Percentiles rank a stretch among this genome's conserved stretches.
These are phyloP conservation scores for Hansenula lynferdii DNA, from an alignment of 1,139 yeast genomes.

Conservation along the genomic window DNA sequence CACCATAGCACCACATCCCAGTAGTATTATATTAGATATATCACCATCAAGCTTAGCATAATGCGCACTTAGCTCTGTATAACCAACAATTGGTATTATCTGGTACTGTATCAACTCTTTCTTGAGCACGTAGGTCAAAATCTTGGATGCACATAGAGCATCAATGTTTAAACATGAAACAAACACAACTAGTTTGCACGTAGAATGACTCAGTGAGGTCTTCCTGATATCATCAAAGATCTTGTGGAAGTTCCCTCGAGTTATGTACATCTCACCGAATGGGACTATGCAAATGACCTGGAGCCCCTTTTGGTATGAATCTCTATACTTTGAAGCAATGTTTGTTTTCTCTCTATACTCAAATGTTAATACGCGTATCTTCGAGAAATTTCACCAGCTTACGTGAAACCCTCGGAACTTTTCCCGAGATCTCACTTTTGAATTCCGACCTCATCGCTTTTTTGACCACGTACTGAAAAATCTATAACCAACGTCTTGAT, in stretches of 20 bases:
- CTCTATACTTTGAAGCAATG: too few species aligned
- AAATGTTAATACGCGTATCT: neutral
- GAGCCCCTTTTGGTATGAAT: neutral
- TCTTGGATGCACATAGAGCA: constrained; percentile 85
- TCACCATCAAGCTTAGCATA: constrained; percentile 65
- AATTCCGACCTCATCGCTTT: too few species aligned
- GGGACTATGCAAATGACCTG: neutral
- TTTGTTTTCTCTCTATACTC: neutral
- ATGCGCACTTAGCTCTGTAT: constrained; percentile 65
- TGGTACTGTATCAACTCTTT: constrained; percentile 85
- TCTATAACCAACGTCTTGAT: too few species aligned
- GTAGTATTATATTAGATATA: constrained; percentile 68
- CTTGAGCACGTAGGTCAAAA: constrained; percentile 64
- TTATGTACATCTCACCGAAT: constrained; percentile 47
- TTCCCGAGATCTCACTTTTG: neutral
- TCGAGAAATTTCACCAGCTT: neutral
- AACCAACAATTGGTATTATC: constrained; percentile 92
- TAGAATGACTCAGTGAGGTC: constrained; percentile 75
- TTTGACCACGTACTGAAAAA: constrained; percentile 2
- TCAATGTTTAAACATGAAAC: constrained; percentile 91
- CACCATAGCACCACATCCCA: constrained; percentile 96
- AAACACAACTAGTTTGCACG: constrained; percentile 83
- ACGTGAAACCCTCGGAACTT: constrained; percentile 1
- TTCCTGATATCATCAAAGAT: constrained; percentile 57
- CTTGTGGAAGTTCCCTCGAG: constrained; percentile 53